Base-by-base conservation (phyloP, 257 asterid genomes). In the Ajuga chamaepitys region DNA sequence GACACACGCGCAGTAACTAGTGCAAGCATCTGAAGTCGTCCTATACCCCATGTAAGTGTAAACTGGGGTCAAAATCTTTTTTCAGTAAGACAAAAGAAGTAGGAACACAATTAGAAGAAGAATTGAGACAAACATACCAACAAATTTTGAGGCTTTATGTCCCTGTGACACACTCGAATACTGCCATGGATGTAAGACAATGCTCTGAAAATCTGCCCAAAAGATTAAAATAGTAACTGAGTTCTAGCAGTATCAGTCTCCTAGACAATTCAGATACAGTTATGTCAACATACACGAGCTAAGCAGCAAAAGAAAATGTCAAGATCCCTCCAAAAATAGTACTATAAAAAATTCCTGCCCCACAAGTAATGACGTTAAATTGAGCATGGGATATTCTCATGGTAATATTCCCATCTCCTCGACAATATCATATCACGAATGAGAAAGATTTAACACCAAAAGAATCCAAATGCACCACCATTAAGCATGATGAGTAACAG, bases 71-170 rank as follows among this genome's bases (percentile, higher is more conserved):
- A 52, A 26, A 54, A 30, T 17, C 13, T n/a, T 11, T 14, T 45
- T 46, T 41, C 14, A 20, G 34, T 26, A 42, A 21, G 22, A 57
- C 7, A 17, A 45, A 26, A 44, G 34, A 35, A 13, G 38, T 38
- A 12, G 18, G 32, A 63, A 10, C 25, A n/a, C 52, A 38, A 56
- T 32, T 14, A 53, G 22, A 50, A 50, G 51, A 66, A 75, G 37
- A 46, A 17, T 9, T 10, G 52, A 34, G 20, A 35, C 17, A 52
- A 7, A 62, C 12, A 16, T 79, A 90, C 97, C 95, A 90, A 77
- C 66, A 90, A 82, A 71, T 87, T 87, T 73, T 90, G 95, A 79
- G 97, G 97, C 77, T 90, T 90, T 81, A 90, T 90, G 80, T 90
- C 97, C 74, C 97, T 84, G 74, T 90, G 97, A 60, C 95, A 87